Evolutionary conservation across 768 basidiomycete species (phyloP), one percentile per base, ranked within the genome.

Genomic region (Leccinellum luteum): DNA sequence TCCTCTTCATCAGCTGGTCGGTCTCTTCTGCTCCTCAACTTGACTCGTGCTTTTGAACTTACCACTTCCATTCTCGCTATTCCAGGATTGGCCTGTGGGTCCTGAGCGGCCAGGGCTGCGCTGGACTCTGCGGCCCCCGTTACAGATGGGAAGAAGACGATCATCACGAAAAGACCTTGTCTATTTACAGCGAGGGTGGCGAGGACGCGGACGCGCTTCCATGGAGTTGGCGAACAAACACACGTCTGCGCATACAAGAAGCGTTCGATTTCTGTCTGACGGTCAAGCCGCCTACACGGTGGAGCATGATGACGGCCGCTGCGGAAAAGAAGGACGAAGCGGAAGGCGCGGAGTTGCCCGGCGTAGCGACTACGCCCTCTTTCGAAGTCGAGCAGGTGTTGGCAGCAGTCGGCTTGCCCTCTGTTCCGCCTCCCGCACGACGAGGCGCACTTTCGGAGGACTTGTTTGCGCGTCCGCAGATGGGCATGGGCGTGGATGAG

Each of bases 141-240:
- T 84, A 85, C 64, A 80, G 87, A 60, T 92, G 90, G 92, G 91
- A 93, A 67, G 92, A 93, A 74, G 83, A 87, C 51, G 84, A 85
- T 27, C 78, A 76, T 15, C 25, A 25, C 25, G 86, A 88, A 66
- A 87, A 87, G 75, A 76, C 76, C 3, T 68, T 76, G 43, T 79
- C 83, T 4, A 64, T 77, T 23, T 81, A 82, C 63, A 79, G 75
- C 58, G 84, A 85, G 51, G 60, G 69, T 1, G 65, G 56, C 17
- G 68, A 74, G 13, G 81, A 82, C 27, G 64, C 68, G 15, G 78
- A 78, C 25, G 76, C 80, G 14, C 78, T 94, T 23, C 81, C 85
- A 6, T 96, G 93, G 92, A 76, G 76, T 54, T 95, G 93, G 93
- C 80, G 84, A 49, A 84, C 87, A 55, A 76, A 80, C 60, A 90